Evolutionary conservation across 768 basidiomycete species (phyloP).

Genomic region (Russula olivacea): DNA sequence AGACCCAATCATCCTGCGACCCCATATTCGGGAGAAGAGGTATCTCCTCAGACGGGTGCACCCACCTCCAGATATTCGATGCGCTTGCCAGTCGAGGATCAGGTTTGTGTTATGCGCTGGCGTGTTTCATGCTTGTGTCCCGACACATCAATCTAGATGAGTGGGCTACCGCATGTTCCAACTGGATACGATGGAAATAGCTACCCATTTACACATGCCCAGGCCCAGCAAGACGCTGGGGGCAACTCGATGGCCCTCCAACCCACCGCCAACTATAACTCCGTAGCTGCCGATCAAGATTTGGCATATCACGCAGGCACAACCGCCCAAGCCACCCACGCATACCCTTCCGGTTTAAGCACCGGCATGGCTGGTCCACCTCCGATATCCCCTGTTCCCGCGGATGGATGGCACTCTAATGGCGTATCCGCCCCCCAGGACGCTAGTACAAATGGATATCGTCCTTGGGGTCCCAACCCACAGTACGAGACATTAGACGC

Average conservation of each 20-base stretch:
- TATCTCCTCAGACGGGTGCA: slow-evolving; percentile 26
- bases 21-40: slow-evolving; percentile 22
- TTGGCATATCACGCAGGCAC: slow-evolving; percentile 14
- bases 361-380: slow-evolving; percentile 9
- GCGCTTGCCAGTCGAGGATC: slow-evolving; percentile 15
- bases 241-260: slow-evolving; percentile 18
- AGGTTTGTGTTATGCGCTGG: slow-evolving; percentile 14
- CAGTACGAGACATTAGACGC: slow-evolving; percentile 17
- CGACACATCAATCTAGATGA: slow-evolving; percentile 15
- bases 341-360: slow-evolving; percentile 14
- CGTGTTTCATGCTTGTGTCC: background rate
- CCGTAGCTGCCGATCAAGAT: slow-evolving; percentile 10
- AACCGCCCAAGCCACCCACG: slow-evolving; percentile 11
- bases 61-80: slow-evolving; percentile 23
- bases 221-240: slow-evolving; percentile 14
- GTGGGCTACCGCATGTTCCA: slow-evolving; percentile 6
- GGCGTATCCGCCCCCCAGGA: slow-evolving; percentile 11
- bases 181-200: slow-evolving; percentile 6
- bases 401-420: slow-evolving; percentile 16
- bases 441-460: slow-evolving; percentile 22
- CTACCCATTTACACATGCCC: slow-evolving; percentile 17
- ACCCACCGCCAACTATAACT: slow-evolving; percentile 12
- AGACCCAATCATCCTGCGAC: slow-evolving; percentile 28
- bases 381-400: slow-evolving; percentile 9
- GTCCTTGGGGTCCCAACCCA: slow-evolving; percentile 17